Evolutionary conservation across 2,329 filamentous ascomycete genomes (phyloP).

Genomic region (Nemania serpens): DNA sequence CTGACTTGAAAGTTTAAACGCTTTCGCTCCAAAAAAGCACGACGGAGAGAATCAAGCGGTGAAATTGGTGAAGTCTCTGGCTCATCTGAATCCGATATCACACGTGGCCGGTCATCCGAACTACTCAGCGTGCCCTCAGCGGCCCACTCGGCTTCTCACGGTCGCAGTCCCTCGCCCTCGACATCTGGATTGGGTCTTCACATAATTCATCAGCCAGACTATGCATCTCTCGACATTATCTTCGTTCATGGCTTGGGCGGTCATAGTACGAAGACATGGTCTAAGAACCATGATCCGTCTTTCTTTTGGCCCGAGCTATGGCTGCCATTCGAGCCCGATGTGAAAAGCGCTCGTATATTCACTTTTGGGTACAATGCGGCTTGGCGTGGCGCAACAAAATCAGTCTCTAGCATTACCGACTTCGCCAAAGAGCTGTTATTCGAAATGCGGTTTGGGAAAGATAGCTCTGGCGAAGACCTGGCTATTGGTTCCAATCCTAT

Average conservation of each 20-base stretch:
- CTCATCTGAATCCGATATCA: neutral
- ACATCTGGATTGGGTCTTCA: slow-evolving; percentile 11
- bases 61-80: neutral
- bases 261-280: neutral
- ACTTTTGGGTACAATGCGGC: slow-evolving; percentile 16
- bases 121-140: neutral
- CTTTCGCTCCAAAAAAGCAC: neutral
- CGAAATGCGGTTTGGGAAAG: neutral
- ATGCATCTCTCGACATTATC: neutral
- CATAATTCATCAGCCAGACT: slow-evolving; percentile 14
- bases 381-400: neutral
- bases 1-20: slow-evolving; percentile 10
- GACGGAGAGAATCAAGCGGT: neutral
- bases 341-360: neutral
- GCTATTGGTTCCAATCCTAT: slow-evolving; percentile 27
- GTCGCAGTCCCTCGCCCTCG: slow-evolving; percentile 5
- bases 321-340: slow-evolving; percentile 1
- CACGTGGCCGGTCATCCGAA: neutral
- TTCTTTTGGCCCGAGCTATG: slow-evolving; percentile 10
- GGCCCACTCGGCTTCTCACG: neutral
- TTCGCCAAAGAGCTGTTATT: slow-evolving; percentile 15
- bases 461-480: slow-evolving; percentile 13
- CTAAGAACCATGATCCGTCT: neutral
- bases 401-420: slow-evolving; percentile 6
- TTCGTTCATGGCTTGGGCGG: slow-evolving; percentile 18